Conservation (phyloP, 2,329 filamentous ascomycete species). For the Acrodontium crateriforme region DNA sequence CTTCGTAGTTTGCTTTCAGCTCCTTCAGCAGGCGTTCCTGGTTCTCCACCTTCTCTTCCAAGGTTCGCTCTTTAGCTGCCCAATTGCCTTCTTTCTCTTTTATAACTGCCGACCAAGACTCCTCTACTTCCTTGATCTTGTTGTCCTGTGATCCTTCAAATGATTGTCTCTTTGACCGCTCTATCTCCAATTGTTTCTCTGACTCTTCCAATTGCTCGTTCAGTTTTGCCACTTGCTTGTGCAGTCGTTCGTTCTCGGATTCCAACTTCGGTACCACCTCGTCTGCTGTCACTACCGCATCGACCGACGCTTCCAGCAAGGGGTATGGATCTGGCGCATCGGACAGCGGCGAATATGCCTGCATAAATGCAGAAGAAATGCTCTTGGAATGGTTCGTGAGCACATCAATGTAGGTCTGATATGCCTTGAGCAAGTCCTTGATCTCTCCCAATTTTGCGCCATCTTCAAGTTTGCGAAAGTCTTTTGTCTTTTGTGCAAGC, state of each 20-base stretch:
- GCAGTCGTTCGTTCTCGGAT: constrained; percentile 79
- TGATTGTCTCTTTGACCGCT: constrained; percentile 57
- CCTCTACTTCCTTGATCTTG: constrained; percentile 78
- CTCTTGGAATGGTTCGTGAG: constrained; percentile 92
- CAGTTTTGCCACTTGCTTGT: constrained; percentile 59
- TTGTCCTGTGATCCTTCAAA: constrained; percentile 64
- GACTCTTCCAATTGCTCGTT: constrained; percentile 72
- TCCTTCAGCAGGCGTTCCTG: constrained; percentile 87
- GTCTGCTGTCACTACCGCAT: constrained; percentile 81
- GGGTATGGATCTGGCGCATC: constrained; percentile 96
- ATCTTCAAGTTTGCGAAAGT: constrained; percentile 90
- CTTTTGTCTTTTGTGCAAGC: constrained; percentile 96
- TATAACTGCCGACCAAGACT: constrained; percentile 77
- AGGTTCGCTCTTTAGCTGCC: constrained; percentile 77
- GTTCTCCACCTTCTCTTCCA: constrained; percentile 89
- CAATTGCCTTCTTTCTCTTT: constrained; percentile 94
- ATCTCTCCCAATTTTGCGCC: constrained; percentile 72
- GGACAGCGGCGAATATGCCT: constrained; percentile 82
- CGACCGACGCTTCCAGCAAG: constrained; percentile 86
- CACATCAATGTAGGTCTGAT: constrained; percentile 94
- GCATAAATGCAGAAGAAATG: constrained; percentile 82
- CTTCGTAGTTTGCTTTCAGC: constrained; percentile 93
- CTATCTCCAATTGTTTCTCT: constrained; percentile 65
- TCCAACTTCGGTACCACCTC: constrained; percentile 82
- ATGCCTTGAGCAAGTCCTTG: constrained; percentile 75